Evolutionary conservation across 768 basidiomycete genomes (phyloP).

Genomic region (Auriscalpium orientale): DNA sequence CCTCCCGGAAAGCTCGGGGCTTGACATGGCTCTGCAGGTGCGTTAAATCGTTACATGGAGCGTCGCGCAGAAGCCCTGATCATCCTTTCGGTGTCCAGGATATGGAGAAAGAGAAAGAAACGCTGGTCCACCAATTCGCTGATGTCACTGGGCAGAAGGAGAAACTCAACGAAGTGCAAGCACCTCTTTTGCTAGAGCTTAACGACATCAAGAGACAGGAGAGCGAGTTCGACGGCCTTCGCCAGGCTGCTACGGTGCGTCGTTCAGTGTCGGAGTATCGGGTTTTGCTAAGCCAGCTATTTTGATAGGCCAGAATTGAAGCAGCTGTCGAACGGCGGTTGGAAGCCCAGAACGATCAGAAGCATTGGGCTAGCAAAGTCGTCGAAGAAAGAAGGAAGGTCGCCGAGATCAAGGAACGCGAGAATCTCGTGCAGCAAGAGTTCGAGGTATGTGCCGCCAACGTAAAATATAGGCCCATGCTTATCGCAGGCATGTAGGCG

Average conservation of each 20-base stretch:
- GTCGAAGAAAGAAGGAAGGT: conserved; percentile 41
- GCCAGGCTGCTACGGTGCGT: conserved; percentile 39
- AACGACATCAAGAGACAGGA: conserved; percentile 43
- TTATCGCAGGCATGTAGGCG: conserved; percentile 26
- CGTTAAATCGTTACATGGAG: conserved; percentile 11
- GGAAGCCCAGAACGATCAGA: conserved; percentile 39
- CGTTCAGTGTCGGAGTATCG: background rate
- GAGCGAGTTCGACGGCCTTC: conserved; percentile 40
- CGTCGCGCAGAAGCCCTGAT: background rate
- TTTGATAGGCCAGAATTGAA: conserved; percentile 39
- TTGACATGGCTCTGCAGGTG: conserved; percentile 50
- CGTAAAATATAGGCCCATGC: background rate
- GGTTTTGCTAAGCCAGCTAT: background rate
- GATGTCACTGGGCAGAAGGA: conserved; percentile 38
- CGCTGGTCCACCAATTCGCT: conserved; percentile 40
- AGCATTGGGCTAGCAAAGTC: conserved; percentile 46
- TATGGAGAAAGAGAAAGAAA: conserved; percentile 43
- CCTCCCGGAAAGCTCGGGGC: conserved; percentile 51
- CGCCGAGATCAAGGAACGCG: conserved; percentile 34
- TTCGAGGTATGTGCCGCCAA: conserved; percentile 40
- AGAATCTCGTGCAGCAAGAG: conserved; percentile 50
- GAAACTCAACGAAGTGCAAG: conserved; percentile 40
- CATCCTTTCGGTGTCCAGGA: conserved; percentile 33
- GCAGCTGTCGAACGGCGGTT: conserved; percentile 42
- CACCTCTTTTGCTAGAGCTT: conserved; percentile 32